Conservation (phyloP, 2,329 filamentous ascomycete genomes). For the Cytospora mali region DNA sequence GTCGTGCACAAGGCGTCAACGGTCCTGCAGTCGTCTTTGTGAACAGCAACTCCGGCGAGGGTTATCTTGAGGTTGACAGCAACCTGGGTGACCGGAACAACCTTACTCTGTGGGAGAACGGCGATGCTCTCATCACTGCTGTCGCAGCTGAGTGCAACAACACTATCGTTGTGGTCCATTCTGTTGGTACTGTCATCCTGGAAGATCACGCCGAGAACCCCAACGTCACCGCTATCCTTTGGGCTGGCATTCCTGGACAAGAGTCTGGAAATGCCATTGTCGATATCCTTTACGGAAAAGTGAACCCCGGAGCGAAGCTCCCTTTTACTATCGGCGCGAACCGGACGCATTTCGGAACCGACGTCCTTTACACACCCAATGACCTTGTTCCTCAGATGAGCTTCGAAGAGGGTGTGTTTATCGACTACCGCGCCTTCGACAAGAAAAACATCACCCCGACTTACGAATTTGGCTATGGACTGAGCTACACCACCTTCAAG, state of each 20-base stretch:
- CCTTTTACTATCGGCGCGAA: constrained; percentile 81
- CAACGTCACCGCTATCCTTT: constrained; percentile 58
- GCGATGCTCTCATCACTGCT: constrained; percentile 70
- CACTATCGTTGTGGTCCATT: constrained; percentile 58
- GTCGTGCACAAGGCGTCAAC: constrained; percentile 54
- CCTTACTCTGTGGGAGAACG: constrained; percentile 72
- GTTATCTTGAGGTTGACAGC: constrained; percentile 61
- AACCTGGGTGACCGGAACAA: constrained; percentile 79
- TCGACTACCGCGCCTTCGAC: constrained; percentile 78
- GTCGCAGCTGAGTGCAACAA: constrained; percentile 64
- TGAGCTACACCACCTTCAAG: constrained; percentile 76
- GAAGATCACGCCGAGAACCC: constrained; percentile 63
- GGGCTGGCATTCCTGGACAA: constrained; percentile 57
- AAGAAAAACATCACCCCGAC: constrained; percentile 61
- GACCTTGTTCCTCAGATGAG: constrained; percentile 63
- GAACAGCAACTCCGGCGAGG: constrained; percentile 81
- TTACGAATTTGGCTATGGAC: constrained; percentile 77
- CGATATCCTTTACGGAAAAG: constrained; percentile 51
- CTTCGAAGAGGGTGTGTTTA: constrained; percentile 75
- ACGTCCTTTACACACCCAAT: constrained; percentile 58
- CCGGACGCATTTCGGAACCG: constrained; percentile 72
- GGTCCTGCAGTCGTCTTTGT: constrained; percentile 83
- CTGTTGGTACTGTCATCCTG: constrained; percentile 61
- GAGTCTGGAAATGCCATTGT: constrained; percentile 53
- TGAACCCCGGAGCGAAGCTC: constrained; percentile 66